A percentile compares a stretch with the other conserved stretches of the same genome.
Evolutionary conservation across 768 basidiomycete species (phyloP).

Genomic region (Amanita rubescens): DNA sequence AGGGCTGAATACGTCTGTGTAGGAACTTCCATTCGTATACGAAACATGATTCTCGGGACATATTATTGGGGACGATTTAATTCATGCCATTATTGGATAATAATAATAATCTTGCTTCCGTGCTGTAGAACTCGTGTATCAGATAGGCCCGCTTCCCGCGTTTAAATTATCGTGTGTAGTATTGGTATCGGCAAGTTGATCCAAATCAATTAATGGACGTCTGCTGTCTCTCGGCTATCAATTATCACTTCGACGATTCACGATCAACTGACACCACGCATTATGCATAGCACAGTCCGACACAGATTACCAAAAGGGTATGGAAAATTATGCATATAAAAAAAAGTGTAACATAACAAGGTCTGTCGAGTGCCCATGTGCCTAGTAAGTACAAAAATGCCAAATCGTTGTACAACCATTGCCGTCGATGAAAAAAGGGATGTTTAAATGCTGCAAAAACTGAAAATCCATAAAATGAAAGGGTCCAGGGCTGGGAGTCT

Average conservation of each 20-base stretch:
- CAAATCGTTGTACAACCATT: background rate
- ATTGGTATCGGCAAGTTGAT: background rate
- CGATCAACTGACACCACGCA: background rate
- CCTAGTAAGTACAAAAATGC: conserved; percentile 5
- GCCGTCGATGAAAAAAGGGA: background rate
- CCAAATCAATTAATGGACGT: background rate
- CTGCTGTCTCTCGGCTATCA: background rate
- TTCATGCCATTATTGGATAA: background rate
- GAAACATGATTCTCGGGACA: background rate
- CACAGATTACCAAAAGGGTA: background rate
- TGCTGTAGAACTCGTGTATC: conserved; percentile 4
- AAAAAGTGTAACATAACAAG: conserved; percentile 3
- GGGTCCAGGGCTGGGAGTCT: background rate
- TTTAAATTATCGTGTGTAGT: conserved; percentile 4
- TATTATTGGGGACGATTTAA: background rate
- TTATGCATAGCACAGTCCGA: background rate
- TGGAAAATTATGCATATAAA: conserved; percentile 5
- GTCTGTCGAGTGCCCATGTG: background rate
- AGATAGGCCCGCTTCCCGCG: background rate
- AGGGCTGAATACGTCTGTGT: background rate
- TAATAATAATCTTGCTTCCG: background rate
- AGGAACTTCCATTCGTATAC: background rate
- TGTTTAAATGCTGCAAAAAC: background rate
- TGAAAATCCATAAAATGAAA: background rate
- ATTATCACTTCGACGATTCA: background rate